Conservation (phyloP, 371 early-diverging fungal genomes). For the Batkoa obscura region DNA sequence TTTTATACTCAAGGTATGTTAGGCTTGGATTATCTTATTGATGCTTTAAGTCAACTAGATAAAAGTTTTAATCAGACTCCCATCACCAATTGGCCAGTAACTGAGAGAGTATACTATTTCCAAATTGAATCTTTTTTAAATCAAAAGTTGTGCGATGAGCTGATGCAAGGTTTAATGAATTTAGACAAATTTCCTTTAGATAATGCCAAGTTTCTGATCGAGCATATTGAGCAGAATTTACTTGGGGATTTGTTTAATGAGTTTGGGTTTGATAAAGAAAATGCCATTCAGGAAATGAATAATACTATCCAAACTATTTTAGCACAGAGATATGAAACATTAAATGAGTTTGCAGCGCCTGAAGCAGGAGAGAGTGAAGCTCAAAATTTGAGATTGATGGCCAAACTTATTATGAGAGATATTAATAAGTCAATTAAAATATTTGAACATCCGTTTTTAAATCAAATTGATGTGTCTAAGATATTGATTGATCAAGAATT, state of each 20-base stretch:
- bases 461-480: not conserved
- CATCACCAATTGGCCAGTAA: not conserved
- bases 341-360: not conserved
- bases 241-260: too few relatives aligned
- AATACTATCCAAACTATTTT: not conserved
- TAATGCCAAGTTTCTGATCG: not conserved
- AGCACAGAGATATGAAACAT: not conserved
- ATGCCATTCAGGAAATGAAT: not conserved
- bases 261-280: not conserved
- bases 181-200: not conserved
- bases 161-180: not conserved
- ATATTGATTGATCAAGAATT: conserved; percentile 1
- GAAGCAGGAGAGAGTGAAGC: conserved; percentile 6
- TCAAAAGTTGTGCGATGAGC: not conserved
- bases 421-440: not conserved
- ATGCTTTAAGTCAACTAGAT: not conserved
- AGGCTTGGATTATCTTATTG: not conserved
- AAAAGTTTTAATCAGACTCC: not conserved
- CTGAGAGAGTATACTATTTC: not conserved
- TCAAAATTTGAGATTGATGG: not conserved
- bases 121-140: not conserved
- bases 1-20: not conserved
- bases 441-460: not conserved
- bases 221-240: not conserved
- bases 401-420: conserved; percentile 4